Percentiles rank a stretch among this genome's conserved stretches.
These are phyloP conservation scores for Pleurotus ostreatus DNA, from an alignment of 768 basidiomycete genomes.

Conservation along the genomic window DNA sequence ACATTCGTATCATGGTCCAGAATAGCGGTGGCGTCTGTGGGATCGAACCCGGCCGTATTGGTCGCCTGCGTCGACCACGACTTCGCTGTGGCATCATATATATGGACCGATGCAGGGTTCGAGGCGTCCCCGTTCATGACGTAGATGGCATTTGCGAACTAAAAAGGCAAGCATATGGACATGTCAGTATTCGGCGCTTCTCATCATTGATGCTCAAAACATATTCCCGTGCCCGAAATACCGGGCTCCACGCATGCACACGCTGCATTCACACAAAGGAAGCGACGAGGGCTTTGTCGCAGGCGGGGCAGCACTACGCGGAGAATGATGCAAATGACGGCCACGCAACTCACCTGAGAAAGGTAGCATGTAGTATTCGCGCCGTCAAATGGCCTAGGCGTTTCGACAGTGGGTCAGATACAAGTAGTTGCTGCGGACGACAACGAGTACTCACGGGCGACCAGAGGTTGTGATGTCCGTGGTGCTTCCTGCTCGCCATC, in stretches of 20 bases:
- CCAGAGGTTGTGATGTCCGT: conserved; percentile 70
- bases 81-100: conserved; percentile 70
- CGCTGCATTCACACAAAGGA: background rate
- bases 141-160: conserved; percentile 87
- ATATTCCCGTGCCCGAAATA: no score
- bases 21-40: conserved; percentile 61
- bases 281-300: no score
- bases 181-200: background rate
- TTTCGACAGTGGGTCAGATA: conserved; percentile 5
- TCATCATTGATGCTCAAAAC: background rate
- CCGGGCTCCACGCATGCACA: background rate
- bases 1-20: conserved; percentile 95
- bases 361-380: conserved; percentile 67
- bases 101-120: conserved; percentile 68
- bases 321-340: background rate
- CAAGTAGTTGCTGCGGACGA: conserved; percentile 1
- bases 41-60: conserved; percentile 53
- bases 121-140: conserved; percentile 73
- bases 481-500: conserved; percentile 38
- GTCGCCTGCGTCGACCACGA: conserved; percentile 78
- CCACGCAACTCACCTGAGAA: conserved; percentile 43
- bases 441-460: conserved; percentile 58
- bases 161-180: conserved; percentile 12
- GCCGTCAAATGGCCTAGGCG: conserved; percentile 59
- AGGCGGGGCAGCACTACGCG: background rate